Evolutionary conservation across 345 rosid species (phyloP), one percentile per base, ranked within the genome.

Genomic region (Rhodamnia argentea): DNA sequence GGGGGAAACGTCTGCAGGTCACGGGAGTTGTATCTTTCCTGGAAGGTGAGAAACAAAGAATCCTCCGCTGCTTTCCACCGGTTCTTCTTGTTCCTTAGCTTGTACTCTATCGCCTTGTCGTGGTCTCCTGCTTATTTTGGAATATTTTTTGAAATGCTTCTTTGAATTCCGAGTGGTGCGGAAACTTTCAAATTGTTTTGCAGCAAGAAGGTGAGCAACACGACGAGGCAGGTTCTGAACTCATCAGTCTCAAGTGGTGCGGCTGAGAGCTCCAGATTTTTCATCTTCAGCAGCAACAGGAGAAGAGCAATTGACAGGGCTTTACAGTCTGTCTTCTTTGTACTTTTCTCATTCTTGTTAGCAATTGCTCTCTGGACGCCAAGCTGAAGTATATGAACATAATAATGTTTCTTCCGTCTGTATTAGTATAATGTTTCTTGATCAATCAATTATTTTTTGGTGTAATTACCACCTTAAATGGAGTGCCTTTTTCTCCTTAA

Each of bases 1-100:
- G 83, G 52, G 52, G n/a, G 13, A 59, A 76, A 85, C 82, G 12
- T 83, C 60, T 87, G 89, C 87, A 96, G 99, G 98, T 91, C 99
- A 93, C 87, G 99, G 96, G 85, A 93, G 91, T 92, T 97, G 99
- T 93, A 89, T 91, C 88, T 97, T 96, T 92, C 97, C 96, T 12
- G 99, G 99, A 91, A 97, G 99, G 99, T 97, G 90, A 89, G 92
- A 55, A 85, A 89, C 91, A 55, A 85, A 57, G 82, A 32, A 29
- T 27, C 47, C 84, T 84, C 3, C 3, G 27, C 50, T 18, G 64
- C 42, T 11, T 83, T 85, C 9, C 78, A 53, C 23, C 10, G 15
- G 70, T 78, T 74, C 50, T 51, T 83, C 60, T 56, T 56, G 51
- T 56, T 86, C 86, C 74, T 18, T 58, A 82, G 37, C 57, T 11